Percentiles rank a stretch among this genome's conserved stretches.
phyloP scores from a whole-genome alignment of 2,329 filamentous ascomycete genomes.

The Chaetomiaceae sp. region DNA sequence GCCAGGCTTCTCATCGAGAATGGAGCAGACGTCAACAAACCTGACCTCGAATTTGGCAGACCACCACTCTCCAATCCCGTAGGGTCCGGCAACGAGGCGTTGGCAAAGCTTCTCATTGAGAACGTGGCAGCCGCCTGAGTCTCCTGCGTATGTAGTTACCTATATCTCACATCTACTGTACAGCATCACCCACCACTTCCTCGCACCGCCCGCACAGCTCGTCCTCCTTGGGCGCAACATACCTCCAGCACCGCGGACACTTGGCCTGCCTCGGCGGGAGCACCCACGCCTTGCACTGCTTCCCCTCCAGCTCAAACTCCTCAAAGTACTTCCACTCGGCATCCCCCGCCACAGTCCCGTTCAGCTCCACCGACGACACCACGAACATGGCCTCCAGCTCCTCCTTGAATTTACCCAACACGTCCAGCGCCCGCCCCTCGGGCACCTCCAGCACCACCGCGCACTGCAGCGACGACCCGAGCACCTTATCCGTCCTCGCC shows the following conservation, averaged over 20 bases:
- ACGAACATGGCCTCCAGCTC: constrained; percentile 65
- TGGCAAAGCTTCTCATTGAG: too few species aligned
- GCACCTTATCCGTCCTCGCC: constrained; percentile 63
- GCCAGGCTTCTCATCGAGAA: constrained; percentile 14
- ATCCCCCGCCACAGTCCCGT: constrained; percentile 30
- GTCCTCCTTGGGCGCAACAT: constrained; percentile 63
- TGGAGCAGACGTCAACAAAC: too few species aligned
- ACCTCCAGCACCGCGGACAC: constrained; percentile 87
- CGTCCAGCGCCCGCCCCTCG: constrained; percentile 31
- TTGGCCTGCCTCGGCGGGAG: constrained; percentile 57
- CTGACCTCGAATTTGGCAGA: too few species aligned
- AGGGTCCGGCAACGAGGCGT: too few species aligned
- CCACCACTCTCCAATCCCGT: too few species aligned
- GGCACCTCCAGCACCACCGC: constrained; percentile 56
- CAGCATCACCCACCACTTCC: constrained; percentile 48
- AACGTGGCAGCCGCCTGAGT: too few species aligned
- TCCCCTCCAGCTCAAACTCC: constrained; percentile 40
- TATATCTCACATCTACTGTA: constrained; percentile 15
- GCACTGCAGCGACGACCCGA: constrained; percentile 79
- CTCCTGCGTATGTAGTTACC: too few species aligned
- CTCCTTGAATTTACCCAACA: constrained; percentile 39
- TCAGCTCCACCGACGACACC: constrained; percentile 59
- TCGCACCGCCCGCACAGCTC: constrained; percentile 70
- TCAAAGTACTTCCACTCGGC: constrained; percentile 41
- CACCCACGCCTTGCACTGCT: constrained; percentile 39